Base-by-base conservation (phyloP, 1,284 basidiomycete genomes). In the Ustilago esculenta region DNA sequence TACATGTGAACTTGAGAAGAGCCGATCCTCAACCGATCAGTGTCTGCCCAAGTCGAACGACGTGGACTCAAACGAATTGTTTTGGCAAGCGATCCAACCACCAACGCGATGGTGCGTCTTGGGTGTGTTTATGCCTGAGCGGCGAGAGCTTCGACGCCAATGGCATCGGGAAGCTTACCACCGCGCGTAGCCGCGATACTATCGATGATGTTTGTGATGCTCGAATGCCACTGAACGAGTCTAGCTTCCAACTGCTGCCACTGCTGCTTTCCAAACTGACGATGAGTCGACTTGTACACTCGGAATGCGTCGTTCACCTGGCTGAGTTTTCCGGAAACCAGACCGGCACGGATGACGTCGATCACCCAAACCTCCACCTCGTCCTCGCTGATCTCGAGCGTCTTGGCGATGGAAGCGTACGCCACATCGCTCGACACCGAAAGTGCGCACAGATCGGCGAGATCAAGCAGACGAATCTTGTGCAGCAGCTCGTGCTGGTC, bases 351-450 rank as follows among this genome's bases (percentile, higher is more conserved):
- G 40, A 81, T 81, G 27, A 81, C 78, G 35, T 81, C 80, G 43
- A 81, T 81, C n/a, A 81, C 75, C 79, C 79, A 81, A 14, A 59
- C 36, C 65, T 81, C 80, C 4, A 81, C 80, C n/a, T 80, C 75
- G 27, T 67, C 66, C 21, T 61, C 43, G 5, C 35, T 24, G 18
- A 79, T 63, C 14, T 64, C 37, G 33, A 80, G 57, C 21, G 60
- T 59, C 18, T 53, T 23, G 6, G 78, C 73, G 17, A 81, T 79
- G 34, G 58, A 48, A 5, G 51, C 27, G 66, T 81, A 81, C 7
- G 68, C 37, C 3, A 81, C 80, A 43, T 80, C 78, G 30, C 68
- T 39, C 15, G 73, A 75, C 17, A 81, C 69, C 21, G 52, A 55
- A 17, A 67, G 56, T 4, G 77, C 75, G 41, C 80, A 81, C 11